Conservation (phyloP, 2,329 filamentous ascomycete genomes). For the Xylariales sp. region DNA sequence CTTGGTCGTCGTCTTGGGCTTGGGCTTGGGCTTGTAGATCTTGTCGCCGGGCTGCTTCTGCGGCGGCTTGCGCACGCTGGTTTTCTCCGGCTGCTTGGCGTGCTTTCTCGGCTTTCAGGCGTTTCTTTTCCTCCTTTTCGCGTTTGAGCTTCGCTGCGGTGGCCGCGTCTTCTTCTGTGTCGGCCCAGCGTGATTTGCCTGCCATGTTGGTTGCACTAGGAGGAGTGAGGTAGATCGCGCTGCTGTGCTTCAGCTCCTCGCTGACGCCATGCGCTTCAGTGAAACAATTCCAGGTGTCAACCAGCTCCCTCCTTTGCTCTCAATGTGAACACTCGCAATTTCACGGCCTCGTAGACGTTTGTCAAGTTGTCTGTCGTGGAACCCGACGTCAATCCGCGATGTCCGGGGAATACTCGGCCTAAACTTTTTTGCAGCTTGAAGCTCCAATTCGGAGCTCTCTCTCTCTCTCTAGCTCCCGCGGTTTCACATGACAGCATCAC, state of each 20-base stretch:
- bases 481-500: not conserved
- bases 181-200: slow-evolving; percentile 79
- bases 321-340: too few species aligned
- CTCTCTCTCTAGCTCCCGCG: not conserved
- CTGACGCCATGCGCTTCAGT: too few species aligned
- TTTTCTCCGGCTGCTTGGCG: slow-evolving; percentile 56
- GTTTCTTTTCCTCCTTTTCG: slow-evolving; percentile 87
- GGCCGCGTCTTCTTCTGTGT: slow-evolving; percentile 75
- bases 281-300: too few species aligned
- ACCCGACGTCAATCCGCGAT: not conserved
- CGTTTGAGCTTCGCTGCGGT: slow-evolving; percentile 67
- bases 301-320: too few species aligned
- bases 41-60: slow-evolving; percentile 12
- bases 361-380: too few species aligned
- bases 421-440: not conserved
- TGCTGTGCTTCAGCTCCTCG: too few species aligned
- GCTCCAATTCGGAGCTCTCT: not conserved
- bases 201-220: slow-evolving; percentile 43
- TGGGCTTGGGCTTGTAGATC: slow-evolving; percentile 28
- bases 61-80: slow-evolving; percentile 15
- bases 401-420: not conserved
- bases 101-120: slow-evolving; percentile 76
- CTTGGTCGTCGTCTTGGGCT: slow-evolving; percentile 25
- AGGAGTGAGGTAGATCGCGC: too few species aligned
- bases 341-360: too few species aligned